Evolutionary conservation across 208 protist genomes (phyloP).

Genomic region (Angomonas ambiguus): DNA sequence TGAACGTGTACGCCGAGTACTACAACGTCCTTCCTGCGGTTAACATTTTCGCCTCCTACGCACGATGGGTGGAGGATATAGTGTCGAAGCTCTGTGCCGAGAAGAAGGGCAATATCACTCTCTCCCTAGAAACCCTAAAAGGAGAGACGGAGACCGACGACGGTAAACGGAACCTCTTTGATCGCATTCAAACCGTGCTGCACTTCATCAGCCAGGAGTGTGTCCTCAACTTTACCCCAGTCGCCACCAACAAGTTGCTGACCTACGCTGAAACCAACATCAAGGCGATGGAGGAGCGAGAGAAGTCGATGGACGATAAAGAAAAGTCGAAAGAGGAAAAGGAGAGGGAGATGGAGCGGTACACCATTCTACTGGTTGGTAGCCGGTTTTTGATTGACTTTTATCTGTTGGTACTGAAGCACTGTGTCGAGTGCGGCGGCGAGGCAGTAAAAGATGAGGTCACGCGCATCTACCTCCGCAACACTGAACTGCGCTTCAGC

Average conservation of each 20-base stretch:
- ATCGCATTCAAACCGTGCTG: not conserved
- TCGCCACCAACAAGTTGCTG: not conserved
- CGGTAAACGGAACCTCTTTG: not conserved
- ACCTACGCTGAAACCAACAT: not conserved
- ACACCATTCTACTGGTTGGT: not conserved
- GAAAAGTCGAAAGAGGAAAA: not conserved
- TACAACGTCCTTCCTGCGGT: slow-evolving; percentile 74
- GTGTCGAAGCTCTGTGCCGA: slow-evolving; percentile 52
- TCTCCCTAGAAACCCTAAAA: not conserved
- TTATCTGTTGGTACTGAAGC: slow-evolving; percentile 74
- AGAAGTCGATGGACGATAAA: not conserved
- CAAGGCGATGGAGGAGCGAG: not conserved
- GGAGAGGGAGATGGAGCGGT: too few species aligned
- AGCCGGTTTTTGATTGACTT: slow-evolving; percentile 59
- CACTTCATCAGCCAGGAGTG: slow-evolving; percentile 59
- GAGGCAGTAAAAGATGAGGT: slow-evolving; percentile 71
- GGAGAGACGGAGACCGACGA: slow-evolving; percentile 12
- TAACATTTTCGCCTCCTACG: slow-evolving; percentile 46
- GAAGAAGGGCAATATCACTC: slow-evolving; percentile 35
- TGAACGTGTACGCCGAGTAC: slow-evolving; percentile 94
- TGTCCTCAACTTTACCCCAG: slow-evolving; percentile 44
- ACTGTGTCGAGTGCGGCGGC: slow-evolving; percentile 58
- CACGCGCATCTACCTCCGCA: slow-evolving; percentile 67
- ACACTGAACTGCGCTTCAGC: slow-evolving; percentile 51
- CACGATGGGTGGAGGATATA: slow-evolving; percentile 70